Base-by-base conservation (phyloP, 1,139 yeast species). In the Hyphopichia fennica region DNA sequence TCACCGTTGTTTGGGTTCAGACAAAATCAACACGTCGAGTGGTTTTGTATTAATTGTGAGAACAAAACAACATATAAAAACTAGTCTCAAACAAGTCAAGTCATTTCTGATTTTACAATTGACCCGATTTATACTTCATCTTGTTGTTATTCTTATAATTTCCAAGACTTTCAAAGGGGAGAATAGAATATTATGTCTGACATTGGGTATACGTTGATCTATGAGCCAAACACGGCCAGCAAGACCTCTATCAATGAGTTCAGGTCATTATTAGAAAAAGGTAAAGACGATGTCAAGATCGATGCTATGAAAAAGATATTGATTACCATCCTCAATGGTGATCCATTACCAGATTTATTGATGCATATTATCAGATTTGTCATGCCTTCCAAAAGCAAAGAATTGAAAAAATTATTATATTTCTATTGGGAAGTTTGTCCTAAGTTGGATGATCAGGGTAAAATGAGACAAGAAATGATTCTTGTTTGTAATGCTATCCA, bases 401-500 rank as follows among this genome's bases (percentile, higher is more conserved):
- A 85, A 56, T 79, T 95, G 67, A 95, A 95, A 75, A 93, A 91
- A 66, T 75, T 95, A 59, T 74, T 95, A 52, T 95, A 93, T 60
- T 89, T 90, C 60, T 95, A 95, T 72, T 95, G 99, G 99, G 99
- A 95, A 66, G 89, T 91, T 44, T 95, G 96, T 62, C 96, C 97
- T 42, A 95, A 95, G 68, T 75, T 84, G 54, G 96, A 89, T 55
- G 75, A 79, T 38, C 84, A 85, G 41, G 99, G 99, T 5, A 88
- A 88, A 63, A 81, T 95, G 75, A 88, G 90, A 71, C 98, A 91
- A 65, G 99, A 95, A 69, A 93, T 95, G 98, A 93, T 95, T 68
- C 81, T 95, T 53, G 99, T 93, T 40, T 93, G 98, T 72, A 95
- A 95, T 63, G 97, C 98, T 43, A 89, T 95, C 57, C 96, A 95